Evolutionary conservation across 2,329 filamentous ascomycete genomes (phyloP), one percentile per base, ranked within the genome.

Genomic region (Chaetomiaceae sp.): DNA sequence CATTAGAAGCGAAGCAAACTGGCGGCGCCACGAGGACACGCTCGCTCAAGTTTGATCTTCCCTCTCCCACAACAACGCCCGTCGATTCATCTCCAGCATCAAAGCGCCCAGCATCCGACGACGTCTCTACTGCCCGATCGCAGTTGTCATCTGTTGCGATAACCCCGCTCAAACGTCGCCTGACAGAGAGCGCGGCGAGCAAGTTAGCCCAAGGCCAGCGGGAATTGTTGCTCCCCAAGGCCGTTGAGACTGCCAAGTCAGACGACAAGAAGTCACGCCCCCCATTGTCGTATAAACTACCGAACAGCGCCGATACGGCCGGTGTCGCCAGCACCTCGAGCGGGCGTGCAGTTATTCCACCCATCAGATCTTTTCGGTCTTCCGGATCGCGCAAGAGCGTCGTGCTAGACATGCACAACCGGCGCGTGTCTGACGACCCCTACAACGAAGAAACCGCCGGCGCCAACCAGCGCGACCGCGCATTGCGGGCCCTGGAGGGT

Each of bases 381-480:
- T 81, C 79, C 33, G 76, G 75, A 61, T 78, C 78, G 56, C 77
- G 80, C 59, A 78, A 75, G 66, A 81, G 78, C 65, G 68, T 77
- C 21, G 69, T 69, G 13, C 69, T 78, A 61, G 79, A 82, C 62
- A 80, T 79, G 75, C 78, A 73, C 58, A 42, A 66, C 36, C 71
- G 72, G 49, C 71, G 57, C 70, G 71, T 55, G 48, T 69, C 70
- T 43, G 75, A 73, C 53, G 75, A 79, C 41, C 66, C 66, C 29
- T 70, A 71, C 57, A 73, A 75, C 50, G 71, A 74, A 47, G 68
- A 64, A 40, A 58, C 59, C 37, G 65, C 66, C 37, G 75, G 79
- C 58, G 64, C 70, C 8, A 72, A 67, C 51, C 71, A 74, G 50
- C 73, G 75, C 55, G 77, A 82, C 55, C 71, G 72, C 53, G 75